Evolutionary conservation across 176 grass and related monocot species (phyloP).

Genomic region (Poa pratensis): DNA sequence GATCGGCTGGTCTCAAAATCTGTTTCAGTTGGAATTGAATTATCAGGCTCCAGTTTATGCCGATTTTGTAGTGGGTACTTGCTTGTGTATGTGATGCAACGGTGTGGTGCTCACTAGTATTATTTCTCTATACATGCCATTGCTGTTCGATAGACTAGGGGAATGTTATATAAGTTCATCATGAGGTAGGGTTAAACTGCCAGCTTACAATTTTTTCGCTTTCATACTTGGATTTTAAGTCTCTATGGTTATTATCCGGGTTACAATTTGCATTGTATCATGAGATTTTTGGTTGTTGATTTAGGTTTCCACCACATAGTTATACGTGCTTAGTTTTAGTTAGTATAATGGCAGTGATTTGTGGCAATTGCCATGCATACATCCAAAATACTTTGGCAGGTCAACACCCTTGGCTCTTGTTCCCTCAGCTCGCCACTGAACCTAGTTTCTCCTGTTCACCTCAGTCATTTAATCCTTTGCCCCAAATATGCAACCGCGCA

Average conservation of each 20-base stretch:
- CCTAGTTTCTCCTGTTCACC: slow-evolving; percentile 19
- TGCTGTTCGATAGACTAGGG: no score
- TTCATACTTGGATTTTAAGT: no score
- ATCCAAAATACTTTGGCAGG: no score
- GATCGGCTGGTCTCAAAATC: background rate
- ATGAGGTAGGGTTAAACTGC: no score
- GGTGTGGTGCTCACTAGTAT: slow-evolving; percentile 8
- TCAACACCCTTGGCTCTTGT: background rate
- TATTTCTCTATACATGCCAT: slow-evolving; percentile 5
- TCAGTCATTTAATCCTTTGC: background rate
- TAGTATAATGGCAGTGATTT: no score
- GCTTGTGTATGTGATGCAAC: background rate
- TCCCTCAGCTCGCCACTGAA: background rate
- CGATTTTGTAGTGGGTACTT: slow-evolving; percentile 16
- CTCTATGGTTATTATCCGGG: no score
- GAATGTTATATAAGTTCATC: no score
- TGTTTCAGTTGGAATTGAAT: slow-evolving; percentile 6
- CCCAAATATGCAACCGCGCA: background rate
- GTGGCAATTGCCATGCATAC: background rate
- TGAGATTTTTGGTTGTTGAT: slow-evolving; percentile 19
- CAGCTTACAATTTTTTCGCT: no score
- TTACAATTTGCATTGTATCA: background rate
- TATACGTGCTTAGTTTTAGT: no score
- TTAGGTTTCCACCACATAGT: background rate
- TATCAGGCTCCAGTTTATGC: background rate